These are phyloP conservation scores for Crassisporium funariophilum DNA, from an alignment of 768 basidiomycete genomes.

Conservation along the genomic window DNA sequence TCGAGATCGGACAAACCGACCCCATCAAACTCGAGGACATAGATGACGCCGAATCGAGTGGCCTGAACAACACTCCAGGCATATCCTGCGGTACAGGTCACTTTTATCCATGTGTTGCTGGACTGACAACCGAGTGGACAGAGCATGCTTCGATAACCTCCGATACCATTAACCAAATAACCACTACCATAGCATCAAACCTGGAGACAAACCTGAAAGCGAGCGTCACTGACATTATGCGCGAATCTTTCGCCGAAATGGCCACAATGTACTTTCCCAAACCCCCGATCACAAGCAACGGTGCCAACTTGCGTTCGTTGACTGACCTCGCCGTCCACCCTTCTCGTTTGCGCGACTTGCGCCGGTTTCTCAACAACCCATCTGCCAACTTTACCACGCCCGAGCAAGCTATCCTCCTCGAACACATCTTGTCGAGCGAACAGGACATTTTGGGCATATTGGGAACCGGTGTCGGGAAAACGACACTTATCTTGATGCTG, in stretches of 20 bases:
- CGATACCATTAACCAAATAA: not conserved
- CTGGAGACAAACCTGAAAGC: not conserved
- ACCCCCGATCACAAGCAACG: not conserved
- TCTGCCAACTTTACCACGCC: not conserved
- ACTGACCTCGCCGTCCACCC: not conserved
- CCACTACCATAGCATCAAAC: not conserved
- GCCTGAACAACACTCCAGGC: too few species aligned
- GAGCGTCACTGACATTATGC: not conserved
- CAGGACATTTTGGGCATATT: constrained; percentile 1
- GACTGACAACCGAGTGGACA: not conserved
- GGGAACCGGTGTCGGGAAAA: constrained; percentile 1
- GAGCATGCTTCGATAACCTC: not conserved
- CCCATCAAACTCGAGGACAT: not conserved
- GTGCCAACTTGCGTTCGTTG: not conserved
- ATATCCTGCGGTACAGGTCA: too few species aligned
- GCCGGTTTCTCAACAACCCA: not conserved
- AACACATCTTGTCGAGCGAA: not conserved
- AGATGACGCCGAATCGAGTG: not conserved
- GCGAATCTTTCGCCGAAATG: not conserved
- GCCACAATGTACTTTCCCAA: not conserved
- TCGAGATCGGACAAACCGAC: not conserved
- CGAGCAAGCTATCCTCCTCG: constrained; percentile 4
- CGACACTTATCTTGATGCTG: not conserved
- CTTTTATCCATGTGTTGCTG: too few species aligned
- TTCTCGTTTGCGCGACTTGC: not conserved